Evolutionary conservation across 1,284 basidiomycete species (phyloP).

Genomic region (Sporisorium exsertum): DNA sequence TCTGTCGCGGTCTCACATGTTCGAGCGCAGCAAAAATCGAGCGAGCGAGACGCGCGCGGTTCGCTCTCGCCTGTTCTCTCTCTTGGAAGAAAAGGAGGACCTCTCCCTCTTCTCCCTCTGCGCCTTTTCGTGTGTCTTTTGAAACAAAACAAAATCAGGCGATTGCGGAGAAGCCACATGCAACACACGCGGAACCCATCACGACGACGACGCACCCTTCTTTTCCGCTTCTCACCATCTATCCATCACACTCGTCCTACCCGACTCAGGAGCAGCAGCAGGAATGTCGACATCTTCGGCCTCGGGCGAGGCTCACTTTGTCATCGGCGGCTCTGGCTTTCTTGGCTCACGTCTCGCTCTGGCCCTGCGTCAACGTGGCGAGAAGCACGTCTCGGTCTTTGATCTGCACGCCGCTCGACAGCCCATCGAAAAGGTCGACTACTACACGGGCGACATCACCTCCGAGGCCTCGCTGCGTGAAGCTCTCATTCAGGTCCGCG

Average conservation of each 20-base stretch:
- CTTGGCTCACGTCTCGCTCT: conserved; percentile 65
- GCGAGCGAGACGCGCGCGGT: conserved; percentile 10
- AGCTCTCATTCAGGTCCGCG: conserved; percentile 46
- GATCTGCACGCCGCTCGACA: conserved; percentile 55
- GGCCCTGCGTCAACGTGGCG: conserved; percentile 63
- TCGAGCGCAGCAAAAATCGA: not conserved
- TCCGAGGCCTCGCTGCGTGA: conserved; percentile 42
- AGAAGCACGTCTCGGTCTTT: conserved; percentile 62
- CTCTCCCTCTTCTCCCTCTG: not conserved
- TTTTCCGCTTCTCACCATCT: not conserved
- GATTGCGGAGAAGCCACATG: conserved; percentile 31
- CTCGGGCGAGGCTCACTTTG: conserved; percentile 64
- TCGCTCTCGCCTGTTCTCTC: conserved; percentile 1
- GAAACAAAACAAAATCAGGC: conserved; percentile 8
- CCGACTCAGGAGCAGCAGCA: too few relatives aligned
- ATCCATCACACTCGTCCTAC: not conserved
- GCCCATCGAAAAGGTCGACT: conserved; percentile 58
- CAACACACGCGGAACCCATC: not conserved
- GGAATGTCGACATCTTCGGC: conserved; percentile 62
- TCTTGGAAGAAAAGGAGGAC: not conserved
- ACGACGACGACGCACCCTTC: not conserved
- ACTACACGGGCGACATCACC: conserved; percentile 66
- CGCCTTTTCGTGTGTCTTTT: not conserved
- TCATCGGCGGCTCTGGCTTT: conserved; percentile 68
- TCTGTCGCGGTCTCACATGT: conserved; percentile 8